Evolutionary conservation across 257 asterid species (phyloP).

Genomic region (Solanum corneliomulleri): DNA sequence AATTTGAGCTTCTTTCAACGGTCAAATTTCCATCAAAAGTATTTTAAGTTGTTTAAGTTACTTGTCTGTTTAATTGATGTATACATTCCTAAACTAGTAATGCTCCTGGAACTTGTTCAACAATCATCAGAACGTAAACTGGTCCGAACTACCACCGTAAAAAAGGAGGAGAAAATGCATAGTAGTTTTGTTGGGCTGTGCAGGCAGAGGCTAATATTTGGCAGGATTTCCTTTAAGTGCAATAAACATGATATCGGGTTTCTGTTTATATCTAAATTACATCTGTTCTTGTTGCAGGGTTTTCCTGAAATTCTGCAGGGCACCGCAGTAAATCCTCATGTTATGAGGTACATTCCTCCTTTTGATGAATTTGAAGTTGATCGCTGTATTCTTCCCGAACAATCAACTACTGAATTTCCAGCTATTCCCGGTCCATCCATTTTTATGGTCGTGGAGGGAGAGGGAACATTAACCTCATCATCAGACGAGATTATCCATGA

Average conservation of each 20-base stretch:
- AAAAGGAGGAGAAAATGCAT: not conserved
- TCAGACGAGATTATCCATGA: constrained; percentile 25
- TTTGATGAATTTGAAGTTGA: constrained; percentile 94
- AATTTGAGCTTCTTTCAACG: not conserved
- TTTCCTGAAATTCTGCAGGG: constrained; percentile 60
- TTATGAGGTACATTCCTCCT: constrained; percentile 58
- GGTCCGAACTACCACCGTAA: not conserved
- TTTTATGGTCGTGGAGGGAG: constrained; percentile 47
- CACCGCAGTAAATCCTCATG: constrained; percentile 41
- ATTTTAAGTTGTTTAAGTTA: not conserved
- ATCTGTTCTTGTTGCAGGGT: constrained; percentile 31
- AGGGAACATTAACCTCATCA: constrained; percentile 28
- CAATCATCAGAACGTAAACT: not conserved
- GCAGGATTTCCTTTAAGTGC: not conserved
- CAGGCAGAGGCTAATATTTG: no score
- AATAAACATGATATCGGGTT: not conserved
- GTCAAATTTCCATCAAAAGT: not conserved
- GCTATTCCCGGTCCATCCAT: constrained; percentile 62
- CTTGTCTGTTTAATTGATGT: not conserved
- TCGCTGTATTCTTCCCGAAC: constrained; percentile 54
- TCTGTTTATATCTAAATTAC: not conserved
- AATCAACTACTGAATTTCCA: constrained; percentile 35
- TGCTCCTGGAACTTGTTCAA: not conserved
- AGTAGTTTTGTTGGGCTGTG: no score
- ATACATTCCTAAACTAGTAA: not conserved